A percentile compares a stretch with the other conserved stretches of the same genome.
phyloP scores from a whole-genome alignment of 139 green algal species.

The Zygnema cylindricum region DNA sequence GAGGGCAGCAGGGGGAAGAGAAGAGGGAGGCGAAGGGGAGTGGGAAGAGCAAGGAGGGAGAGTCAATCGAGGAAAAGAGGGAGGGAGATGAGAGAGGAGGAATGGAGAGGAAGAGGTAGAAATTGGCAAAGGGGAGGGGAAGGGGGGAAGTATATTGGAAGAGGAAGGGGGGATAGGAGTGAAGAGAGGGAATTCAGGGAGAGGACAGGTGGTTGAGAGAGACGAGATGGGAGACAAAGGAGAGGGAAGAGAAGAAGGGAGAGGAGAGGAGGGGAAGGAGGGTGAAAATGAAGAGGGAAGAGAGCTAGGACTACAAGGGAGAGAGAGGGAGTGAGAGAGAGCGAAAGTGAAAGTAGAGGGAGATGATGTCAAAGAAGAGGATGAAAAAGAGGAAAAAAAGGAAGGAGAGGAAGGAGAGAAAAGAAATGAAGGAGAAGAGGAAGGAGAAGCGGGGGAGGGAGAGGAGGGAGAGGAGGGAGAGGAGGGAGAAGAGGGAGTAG shows the following conservation, averaged over 20 bases:
- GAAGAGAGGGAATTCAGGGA: not conserved
- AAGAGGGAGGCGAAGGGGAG: not conserved
- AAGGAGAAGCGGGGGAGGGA: too few relatives aligned
- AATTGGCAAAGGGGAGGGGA: too few relatives aligned
- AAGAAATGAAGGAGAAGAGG: too few relatives aligned
- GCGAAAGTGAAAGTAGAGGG: not conserved
- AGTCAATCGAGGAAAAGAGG: too few relatives aligned
- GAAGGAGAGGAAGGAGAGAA: not conserved
- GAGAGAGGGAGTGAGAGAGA: not conserved
- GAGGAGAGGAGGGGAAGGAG: not conserved
- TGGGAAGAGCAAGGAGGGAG: conserved; percentile 3
- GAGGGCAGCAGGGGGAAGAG: not conserved
- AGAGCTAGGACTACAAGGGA: not conserved
- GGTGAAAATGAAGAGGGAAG: conserved; percentile 6
- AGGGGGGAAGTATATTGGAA: not conserved
- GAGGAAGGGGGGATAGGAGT: not conserved
- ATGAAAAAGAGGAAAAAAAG: not conserved
- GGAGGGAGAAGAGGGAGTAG: not conserved
- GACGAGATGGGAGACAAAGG: not conserved
- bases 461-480: not conserved
- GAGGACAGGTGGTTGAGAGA: not conserved
- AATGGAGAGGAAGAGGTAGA: not conserved
- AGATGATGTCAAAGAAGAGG: not conserved
- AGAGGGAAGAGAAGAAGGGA: not conserved
- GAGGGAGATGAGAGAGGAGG: not conserved